Evolutionary conservation across 148 eudicot genomes (phyloP).

Genomic region (Vaccinium myrtillus): DNA sequence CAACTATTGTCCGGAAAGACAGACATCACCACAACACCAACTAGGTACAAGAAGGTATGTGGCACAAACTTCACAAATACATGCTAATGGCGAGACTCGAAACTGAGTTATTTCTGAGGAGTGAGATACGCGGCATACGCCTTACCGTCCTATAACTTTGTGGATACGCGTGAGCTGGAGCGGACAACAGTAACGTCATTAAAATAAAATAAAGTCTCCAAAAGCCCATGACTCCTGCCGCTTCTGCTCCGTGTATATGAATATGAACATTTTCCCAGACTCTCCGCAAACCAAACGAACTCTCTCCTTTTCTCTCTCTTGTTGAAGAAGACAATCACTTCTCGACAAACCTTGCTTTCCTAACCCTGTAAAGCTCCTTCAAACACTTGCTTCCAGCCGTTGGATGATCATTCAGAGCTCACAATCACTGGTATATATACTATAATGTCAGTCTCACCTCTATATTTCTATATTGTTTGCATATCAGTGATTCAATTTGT

Average conservation of each 20-base stretch:
- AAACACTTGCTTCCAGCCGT: neutral
- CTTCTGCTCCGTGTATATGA: neutral
- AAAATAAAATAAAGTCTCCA: neutral
- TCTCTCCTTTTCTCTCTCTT: neutral
- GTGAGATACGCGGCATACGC: no score
- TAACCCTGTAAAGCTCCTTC: conserved; percentile 1
- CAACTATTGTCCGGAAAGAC: no score
- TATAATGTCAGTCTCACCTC: neutral
- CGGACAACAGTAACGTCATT: neutral
- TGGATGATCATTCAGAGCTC: neutral
- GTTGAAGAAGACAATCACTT: conserved; percentile 21
- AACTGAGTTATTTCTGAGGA: no score
- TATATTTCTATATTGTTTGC: neutral
- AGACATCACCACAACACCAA: no score
- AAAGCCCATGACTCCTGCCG: neutral
- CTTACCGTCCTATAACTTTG: no score
- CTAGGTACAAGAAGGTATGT: no score
- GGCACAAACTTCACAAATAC: no score
- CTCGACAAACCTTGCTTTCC: conserved; percentile 20
- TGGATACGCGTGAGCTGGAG: no score
- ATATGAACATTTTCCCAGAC: neutral
- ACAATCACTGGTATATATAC: neutral
- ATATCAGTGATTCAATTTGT: neutral
- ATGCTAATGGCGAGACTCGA: no score
- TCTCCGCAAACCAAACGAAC: neutral